Conservation (phyloP, 805 yeast genomes). For the Pichia exigua region DNA sequence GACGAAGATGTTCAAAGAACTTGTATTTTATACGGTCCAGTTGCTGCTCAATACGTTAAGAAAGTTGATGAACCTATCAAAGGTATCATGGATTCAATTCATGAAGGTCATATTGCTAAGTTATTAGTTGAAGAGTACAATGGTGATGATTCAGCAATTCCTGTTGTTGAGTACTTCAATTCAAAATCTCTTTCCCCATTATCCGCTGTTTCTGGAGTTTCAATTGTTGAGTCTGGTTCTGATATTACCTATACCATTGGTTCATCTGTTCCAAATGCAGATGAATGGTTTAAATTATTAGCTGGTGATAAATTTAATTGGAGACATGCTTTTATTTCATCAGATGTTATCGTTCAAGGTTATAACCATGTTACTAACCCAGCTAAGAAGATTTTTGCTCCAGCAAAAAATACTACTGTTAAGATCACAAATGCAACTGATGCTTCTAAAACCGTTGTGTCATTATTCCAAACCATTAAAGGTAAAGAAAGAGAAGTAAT, state of each 20-base stretch:
- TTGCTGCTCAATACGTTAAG: conserved; percentile 88
- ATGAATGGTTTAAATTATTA: conserved; percentile 68
- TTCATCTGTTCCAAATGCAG: conserved; percentile 26
- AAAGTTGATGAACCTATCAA: conserved; percentile 88
- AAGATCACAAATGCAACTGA: conserved; percentile 49
- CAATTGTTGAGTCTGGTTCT: conserved; percentile 24
- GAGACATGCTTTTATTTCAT: conserved; percentile 84
- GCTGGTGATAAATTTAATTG: conserved; percentile 78
- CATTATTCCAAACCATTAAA: conserved; percentile 62
- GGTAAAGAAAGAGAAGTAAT: conserved; percentile 65
- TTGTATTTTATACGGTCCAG: conserved; percentile 98
- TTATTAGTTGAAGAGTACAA: conserved; percentile 62
- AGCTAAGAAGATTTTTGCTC: conserved; percentile 70
- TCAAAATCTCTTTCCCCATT: conserved; percentile 44
- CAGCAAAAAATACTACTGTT: conserved; percentile 51
- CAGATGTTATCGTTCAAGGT: conserved; percentile 80
- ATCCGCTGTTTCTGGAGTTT: conserved; percentile 31
- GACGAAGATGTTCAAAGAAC: conserved; percentile 96
- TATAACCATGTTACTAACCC: conserved; percentile 74
- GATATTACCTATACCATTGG: conserved; percentile 35
- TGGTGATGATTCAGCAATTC: conserved; percentile 66
- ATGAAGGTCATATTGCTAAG: conserved; percentile 76
- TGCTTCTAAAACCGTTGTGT: conserved; percentile 49
- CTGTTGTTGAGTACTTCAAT: conserved; percentile 85
- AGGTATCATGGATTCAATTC: conserved; percentile 80